phyloP scores from a whole-genome alignment of 495 filamentous ascomycete genomes.

The Talaromyces stipitatus region DNA sequence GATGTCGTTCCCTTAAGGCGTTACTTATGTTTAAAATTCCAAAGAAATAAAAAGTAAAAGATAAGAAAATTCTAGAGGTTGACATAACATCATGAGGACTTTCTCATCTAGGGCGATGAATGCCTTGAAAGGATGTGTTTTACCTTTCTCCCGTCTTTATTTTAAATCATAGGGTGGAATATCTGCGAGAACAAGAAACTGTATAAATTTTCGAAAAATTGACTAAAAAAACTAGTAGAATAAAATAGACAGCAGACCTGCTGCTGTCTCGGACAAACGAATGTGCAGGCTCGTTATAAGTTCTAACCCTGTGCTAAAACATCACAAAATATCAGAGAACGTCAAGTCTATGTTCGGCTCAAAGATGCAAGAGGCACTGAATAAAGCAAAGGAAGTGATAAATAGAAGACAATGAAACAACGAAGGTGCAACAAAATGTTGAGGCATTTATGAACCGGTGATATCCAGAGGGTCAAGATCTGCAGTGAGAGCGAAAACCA shows the following conservation, averaged over 20 bases:
- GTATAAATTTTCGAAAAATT: slow-evolving; percentile 2
- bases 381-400: not conserved
- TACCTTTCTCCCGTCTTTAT: not conserved
- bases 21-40: not conserved
- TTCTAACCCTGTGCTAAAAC: not conserved
- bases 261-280: slow-evolving; percentile 1
- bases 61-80: not conserved
- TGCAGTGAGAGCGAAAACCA: not conserved
- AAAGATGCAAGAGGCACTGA: not conserved
- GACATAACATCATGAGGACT: not conserved
- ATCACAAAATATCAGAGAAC: not conserved
- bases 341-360: not conserved
- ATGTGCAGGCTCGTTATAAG: not conserved
- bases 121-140: not conserved
- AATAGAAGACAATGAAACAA: not conserved
- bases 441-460: not conserved
- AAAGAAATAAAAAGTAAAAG: not conserved
- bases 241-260: slow-evolving; percentile 3
- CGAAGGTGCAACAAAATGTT: slow-evolving; percentile 1
- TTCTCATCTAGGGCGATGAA: not conserved
- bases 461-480: not conserved
- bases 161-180: not conserved
- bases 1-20: not conserved
- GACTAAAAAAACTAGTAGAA: slow-evolving; percentile 2
- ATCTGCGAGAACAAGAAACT: not conserved